These are phyloP conservation scores for Podospora australis DNA, from an alignment of 495 filamentous ascomycete species.

Conservation along the genomic window DNA sequence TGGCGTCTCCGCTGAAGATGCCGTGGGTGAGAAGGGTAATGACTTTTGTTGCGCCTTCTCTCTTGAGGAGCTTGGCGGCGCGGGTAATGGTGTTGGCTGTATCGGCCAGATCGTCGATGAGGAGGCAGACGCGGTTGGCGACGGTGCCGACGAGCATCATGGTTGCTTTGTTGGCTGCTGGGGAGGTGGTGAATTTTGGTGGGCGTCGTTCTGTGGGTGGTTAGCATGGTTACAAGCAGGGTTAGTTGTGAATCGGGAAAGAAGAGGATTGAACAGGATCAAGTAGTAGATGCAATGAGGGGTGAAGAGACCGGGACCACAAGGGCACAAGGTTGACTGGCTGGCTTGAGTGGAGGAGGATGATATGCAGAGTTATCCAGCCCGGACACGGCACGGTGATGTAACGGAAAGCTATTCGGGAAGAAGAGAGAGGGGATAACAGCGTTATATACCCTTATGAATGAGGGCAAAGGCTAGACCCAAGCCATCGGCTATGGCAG, in stretches of 20 bases:
- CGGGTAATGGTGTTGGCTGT: constrained; percentile 95
- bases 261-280: too few species aligned
- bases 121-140: constrained; percentile 68
- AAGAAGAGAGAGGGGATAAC: too few species aligned
- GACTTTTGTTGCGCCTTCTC: constrained; percentile 80
- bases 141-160: constrained; percentile 99
- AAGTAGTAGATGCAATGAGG: too few species aligned
- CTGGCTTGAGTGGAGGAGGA: too few species aligned
- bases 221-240: too few species aligned
- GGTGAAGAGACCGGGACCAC: too few species aligned
- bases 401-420: too few species aligned
- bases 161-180: constrained; percentile 68
- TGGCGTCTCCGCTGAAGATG: constrained; percentile 88
- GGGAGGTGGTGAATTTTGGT: constrained; percentile 80
- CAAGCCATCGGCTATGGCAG: constrained; percentile 90
- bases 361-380: too few species aligned
- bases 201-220: constrained; percentile 97
- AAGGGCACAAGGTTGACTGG: too few species aligned
- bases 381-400: too few species aligned
- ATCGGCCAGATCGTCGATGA: constrained; percentile 92
- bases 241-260: too few species aligned
- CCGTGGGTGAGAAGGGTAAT: constrained; percentile 92
- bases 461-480: constrained; percentile 93
- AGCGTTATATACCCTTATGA: constrained; percentile 97
- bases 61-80: constrained; percentile 93